These are phyloP conservation scores for Platismatia glauca DNA, from an alignment of 495 filamentous ascomycete genomes.

Conservation along the genomic window DNA sequence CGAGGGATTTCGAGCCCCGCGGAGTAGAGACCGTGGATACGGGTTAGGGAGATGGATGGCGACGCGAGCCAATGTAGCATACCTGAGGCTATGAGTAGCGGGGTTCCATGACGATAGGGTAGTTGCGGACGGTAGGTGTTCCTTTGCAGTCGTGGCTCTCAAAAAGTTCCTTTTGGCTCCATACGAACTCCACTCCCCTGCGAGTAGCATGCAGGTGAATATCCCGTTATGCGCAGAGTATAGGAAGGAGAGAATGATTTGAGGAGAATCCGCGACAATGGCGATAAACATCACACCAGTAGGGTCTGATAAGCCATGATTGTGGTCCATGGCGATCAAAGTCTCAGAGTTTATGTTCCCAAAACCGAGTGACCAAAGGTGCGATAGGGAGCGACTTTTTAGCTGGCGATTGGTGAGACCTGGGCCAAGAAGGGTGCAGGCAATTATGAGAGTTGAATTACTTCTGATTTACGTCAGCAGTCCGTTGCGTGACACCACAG, in stretches of 20 bases:
- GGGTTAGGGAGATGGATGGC: slow-evolving; percentile 34
- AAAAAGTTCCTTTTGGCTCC: slow-evolving; percentile 31
- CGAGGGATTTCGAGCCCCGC: background rate
- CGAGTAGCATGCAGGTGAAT: slow-evolving; percentile 35
- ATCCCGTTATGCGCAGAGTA: slow-evolving; percentile 36
- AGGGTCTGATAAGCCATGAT: no score
- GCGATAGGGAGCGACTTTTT: no score
- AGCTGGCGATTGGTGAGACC: no score
- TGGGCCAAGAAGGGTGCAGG: no score
- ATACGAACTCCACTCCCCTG: slow-evolving; percentile 30
- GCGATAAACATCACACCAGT: slow-evolving; percentile 23
- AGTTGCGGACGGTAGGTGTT: slow-evolving; percentile 39
- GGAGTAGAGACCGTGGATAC: slow-evolving; percentile 15
- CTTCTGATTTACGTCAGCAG: no score
- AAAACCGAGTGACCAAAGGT: slow-evolving; percentile 25
- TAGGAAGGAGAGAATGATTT: slow-evolving; percentile 35
- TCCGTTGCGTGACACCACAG: no score
- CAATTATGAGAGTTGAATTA: no score
- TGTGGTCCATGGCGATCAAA: slow-evolving; percentile 5
- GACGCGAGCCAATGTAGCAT: slow-evolving; percentile 38
- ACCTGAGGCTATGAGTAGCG: slow-evolving; percentile 27
- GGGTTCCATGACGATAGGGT: slow-evolving; percentile 37
- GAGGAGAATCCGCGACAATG: slow-evolving; percentile 35
- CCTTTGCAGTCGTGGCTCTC: slow-evolving; percentile 39
- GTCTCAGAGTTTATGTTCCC: slow-evolving; percentile 25